A percentile compares a stretch with the other conserved stretches of the same genome.
Evolutionary conservation across 1,284 basidiomycete species (phyloP).

Genomic region (Chalciporus piperatoides): DNA sequence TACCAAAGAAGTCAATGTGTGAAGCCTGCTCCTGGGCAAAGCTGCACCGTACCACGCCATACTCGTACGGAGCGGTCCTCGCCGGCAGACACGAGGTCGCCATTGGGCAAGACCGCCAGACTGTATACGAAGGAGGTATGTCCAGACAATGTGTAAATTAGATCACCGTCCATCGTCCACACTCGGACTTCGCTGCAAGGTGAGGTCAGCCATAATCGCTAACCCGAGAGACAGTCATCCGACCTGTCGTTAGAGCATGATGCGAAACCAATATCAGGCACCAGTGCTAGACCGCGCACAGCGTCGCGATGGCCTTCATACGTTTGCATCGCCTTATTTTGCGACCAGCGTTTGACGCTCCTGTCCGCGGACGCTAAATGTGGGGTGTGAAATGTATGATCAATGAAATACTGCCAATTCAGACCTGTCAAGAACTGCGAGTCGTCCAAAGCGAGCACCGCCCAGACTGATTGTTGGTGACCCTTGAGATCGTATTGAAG

Average conservation of each 20-base stretch:
- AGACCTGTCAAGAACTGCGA: constrained; percentile 81
- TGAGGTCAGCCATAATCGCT: constrained; percentile 5
- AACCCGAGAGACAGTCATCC: constrained; percentile 4
- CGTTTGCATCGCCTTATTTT: constrained; percentile 69
- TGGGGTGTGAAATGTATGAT: constrained; percentile 6
- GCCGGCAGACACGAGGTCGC: constrained; percentile 73
- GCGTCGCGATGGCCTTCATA: constrained; percentile 89
- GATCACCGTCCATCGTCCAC: constrained; percentile 83
- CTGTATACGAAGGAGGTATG: constrained; percentile 98
- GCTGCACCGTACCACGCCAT: constrained; percentile 57
- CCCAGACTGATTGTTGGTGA: constrained; percentile 94
- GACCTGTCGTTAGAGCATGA: constrained; percentile 95
- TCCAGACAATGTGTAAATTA: constrained; percentile 77
- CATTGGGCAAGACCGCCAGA: constrained; percentile 73
- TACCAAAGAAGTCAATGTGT: neutral
- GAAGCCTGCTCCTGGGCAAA: neutral
- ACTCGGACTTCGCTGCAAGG: constrained; percentile 75
- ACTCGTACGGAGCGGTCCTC: constrained; percentile 82
- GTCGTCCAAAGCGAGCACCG: constrained; percentile 80
- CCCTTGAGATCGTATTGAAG: constrained; percentile 76
- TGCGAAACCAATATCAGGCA: constrained; percentile 87
- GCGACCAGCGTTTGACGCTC: constrained; percentile 85
- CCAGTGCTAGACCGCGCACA: constrained; percentile 78
- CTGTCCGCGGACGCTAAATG: constrained; percentile 88
- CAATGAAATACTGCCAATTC: constrained; percentile 17